Conservation (phyloP, 31 red algal genomes). For the Bonnemaisonia californica region DNA sequence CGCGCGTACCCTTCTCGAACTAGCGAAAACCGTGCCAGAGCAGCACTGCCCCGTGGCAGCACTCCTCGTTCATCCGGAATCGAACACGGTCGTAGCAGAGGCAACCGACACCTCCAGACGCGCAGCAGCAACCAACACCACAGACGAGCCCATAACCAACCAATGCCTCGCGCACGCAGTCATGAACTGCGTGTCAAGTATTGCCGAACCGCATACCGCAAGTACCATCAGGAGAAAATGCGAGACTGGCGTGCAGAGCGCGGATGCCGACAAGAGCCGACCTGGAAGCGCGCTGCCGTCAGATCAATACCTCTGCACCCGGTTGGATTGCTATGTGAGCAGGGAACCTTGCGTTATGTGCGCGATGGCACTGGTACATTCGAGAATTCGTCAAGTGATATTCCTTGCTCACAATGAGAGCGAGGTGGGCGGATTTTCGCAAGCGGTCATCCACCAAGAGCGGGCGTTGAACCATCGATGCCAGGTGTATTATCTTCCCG, state of each 20-base stretch:
- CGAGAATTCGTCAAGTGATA: constrained; percentile 77
- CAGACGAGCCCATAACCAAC: neutral
- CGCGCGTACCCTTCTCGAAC: constrained; percentile 8
- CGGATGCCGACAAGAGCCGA: neutral
- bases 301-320: constrained; percentile 83
- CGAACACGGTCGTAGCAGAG: constrained; percentile 37
- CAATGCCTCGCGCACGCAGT: constrained; percentile 50
- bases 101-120: constrained; percentile 30
- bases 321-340: constrained; percentile 75
- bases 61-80: constrained; percentile 41
- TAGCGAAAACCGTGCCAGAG: neutral
- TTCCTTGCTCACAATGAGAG: constrained; percentile 34
- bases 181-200: constrained; percentile 41
- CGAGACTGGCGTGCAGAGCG: neutral
- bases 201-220: constrained; percentile 32
- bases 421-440: constrained; percentile 51
- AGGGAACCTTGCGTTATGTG: constrained; percentile 93
- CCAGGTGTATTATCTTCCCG: constrained; percentile 47
- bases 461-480: constrained; percentile 71
- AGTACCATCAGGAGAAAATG: neutral
- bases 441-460: constrained; percentile 48
- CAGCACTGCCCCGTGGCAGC: constrained; percentile 35
- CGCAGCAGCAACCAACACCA: neutral
- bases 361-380: constrained; percentile 84
- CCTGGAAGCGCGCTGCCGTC: constrained; percentile 12